phyloP scores from a whole-genome alignment of 2,329 filamentous ascomycete species.

The Aspergillus tanneri region DNA sequence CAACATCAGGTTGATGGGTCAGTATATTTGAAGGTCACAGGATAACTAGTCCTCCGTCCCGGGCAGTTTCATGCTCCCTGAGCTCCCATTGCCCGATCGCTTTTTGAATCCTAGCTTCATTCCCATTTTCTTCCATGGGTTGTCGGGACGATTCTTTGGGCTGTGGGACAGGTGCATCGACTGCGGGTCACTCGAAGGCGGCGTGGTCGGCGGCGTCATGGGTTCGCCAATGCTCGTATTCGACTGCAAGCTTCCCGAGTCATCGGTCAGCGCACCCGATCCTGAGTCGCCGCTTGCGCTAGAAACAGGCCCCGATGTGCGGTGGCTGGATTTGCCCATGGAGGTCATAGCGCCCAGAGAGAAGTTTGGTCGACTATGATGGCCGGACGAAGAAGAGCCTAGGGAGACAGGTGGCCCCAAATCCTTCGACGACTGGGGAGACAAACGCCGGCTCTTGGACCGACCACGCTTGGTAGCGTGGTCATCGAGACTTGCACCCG shows the following conservation, averaged over 20 bases:
- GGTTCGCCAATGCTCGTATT: slow-evolving; percentile 44
- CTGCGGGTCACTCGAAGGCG: slow-evolving; percentile 46
- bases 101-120: slow-evolving; percentile 50
- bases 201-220: slow-evolving; percentile 54
- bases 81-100: slow-evolving; percentile 28
- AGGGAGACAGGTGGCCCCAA: slow-evolving; percentile 27
- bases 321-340: slow-evolving; percentile 35
- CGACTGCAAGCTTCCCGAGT: slow-evolving; percentile 45
- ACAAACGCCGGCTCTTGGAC: slow-evolving; percentile 30
- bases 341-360: slow-evolving; percentile 33
- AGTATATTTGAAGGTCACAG: too few relatives aligned
- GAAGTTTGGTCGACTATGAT: slow-evolving; percentile 31
- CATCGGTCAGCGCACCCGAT: slow-evolving; percentile 45
- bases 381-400: slow-evolving; percentile 25
- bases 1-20: too few relatives aligned
- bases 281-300: slow-evolving; percentile 39
- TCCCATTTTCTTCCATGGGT: slow-evolving; percentile 55
- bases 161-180: slow-evolving; percentile 31
- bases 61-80: slow-evolving; percentile 24
- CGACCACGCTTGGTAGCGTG: slow-evolving; percentile 27
- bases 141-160: slow-evolving; percentile 45
- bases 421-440: slow-evolving; percentile 36
- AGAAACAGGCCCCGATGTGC: slow-evolving; percentile 37
- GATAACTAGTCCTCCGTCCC: slow-evolving; percentile 27
- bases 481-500: slow-evolving; percentile 32